Evolutionary conservation across 129 eudicot genomes (phyloP), one percentile per base, ranked within the genome.

Genomic region (Chrysanthemum lavandulifolium): DNA sequence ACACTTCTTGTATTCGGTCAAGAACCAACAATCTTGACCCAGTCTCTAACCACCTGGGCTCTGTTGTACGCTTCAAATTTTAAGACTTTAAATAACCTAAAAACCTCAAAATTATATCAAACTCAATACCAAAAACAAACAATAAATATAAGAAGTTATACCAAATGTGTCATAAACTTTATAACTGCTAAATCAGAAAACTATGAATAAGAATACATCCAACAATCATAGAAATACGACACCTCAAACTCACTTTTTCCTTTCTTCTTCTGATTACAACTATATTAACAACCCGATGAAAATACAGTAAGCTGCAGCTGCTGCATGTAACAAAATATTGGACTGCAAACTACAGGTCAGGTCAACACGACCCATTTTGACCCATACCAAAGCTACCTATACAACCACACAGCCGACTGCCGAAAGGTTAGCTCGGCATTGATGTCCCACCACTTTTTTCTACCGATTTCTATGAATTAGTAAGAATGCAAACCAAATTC

Each of bases 251-350:
- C 74, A 2, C 25, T 43, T 65, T 57, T 68, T 33, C 63, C 52
- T 67, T 75, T 45, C 59, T 67, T 68, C 75, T 59, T 68, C 53
- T 16, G 45, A 68, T 68, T 49, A 68, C 74, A 76, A 76, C 69
- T 68, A 68, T 68, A 76, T 68, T 76, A 68, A 76, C 75, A 76
- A 68, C 60, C 80, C 61, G 65, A 74, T 19, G 65, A 27, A 74
- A 43, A 43, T 60, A 75, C 79, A 60, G n/a, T 68, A 76, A 68
- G 80, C 74, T 57, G 78, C 73, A 66, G 55, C 51, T 29, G 61
- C 77, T 61, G 64, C 47, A 6, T 40, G 69, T 68, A 65, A 65
- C 77, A 78, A 78, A 53, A 65, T 65, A 71, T 45, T 48, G 27
- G 51, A 59, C 75, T 76, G 69, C 63, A 76, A 68, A 47, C 72